Conservation (phyloP, 371 early-diverging fungal species). For the Encephalitozoon hellem region DNA sequence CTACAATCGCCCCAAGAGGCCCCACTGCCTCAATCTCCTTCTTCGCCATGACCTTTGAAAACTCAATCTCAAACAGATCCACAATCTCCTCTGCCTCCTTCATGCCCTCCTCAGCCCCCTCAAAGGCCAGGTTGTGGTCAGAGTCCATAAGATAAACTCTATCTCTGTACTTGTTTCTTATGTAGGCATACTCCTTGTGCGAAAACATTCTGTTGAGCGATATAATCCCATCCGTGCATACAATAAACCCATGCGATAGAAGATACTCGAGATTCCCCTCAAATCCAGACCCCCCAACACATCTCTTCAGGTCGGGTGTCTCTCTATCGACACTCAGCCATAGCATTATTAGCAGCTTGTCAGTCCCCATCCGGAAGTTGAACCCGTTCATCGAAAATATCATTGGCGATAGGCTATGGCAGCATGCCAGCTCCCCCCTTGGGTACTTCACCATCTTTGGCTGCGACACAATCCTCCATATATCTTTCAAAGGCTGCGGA, state of each 20-base stretch:
- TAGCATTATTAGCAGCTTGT: constrained; percentile 16
- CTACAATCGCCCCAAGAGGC: neutral
- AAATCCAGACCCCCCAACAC: constrained; percentile 3
- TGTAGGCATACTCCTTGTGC: neutral
- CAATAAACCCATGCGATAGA: neutral
- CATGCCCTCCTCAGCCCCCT: neutral
- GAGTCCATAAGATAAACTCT: neutral
- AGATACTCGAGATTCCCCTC: constrained; percentile 1
- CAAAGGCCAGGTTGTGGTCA: neutral
- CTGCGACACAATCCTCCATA: neutral
- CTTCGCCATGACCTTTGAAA: neutral
- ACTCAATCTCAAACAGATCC: neutral
- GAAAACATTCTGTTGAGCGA: neutral
- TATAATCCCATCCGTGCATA: neutral
- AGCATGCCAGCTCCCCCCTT: neutral
- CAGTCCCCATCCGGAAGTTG: constrained; percentile 4
- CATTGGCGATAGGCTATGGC: constrained; percentile 16
- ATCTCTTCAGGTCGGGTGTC: neutral
- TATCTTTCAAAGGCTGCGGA: neutral
- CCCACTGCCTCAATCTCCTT: neutral
- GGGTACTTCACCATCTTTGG: neutral
- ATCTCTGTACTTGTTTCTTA: neutral
- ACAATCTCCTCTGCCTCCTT: neutral
- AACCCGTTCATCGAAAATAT: constrained; percentile 28
- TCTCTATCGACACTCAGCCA: constrained; percentile 6